Percentiles rank a stretch among this genome's conserved stretches.
These are phyloP conservation scores for Hanseniaspora nectarophila DNA, from an alignment of 805 yeast genomes.

Conservation along the genomic window DNA sequence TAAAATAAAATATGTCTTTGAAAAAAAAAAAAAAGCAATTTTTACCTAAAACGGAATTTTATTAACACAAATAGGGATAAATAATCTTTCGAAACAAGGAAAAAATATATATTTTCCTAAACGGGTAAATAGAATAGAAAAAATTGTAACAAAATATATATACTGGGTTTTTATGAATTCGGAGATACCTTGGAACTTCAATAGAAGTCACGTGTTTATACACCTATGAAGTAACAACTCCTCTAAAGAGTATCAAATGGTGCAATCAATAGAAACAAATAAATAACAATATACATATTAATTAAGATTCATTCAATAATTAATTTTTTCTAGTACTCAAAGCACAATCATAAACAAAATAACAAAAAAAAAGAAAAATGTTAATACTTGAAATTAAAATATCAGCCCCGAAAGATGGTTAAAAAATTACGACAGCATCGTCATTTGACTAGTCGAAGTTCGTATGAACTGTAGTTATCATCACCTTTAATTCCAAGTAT, in stretches of 20 bases:
- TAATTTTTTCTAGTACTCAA: too few species aligned
- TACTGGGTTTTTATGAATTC: too few species aligned
- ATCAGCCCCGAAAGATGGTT: slow-evolving; percentile 35
- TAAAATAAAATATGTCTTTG: too few species aligned
- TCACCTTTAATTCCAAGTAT: slow-evolving; percentile 21
- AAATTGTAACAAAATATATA: too few species aligned
- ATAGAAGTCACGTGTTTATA: background rate
- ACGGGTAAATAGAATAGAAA: too few species aligned
- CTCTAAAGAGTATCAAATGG: background rate
- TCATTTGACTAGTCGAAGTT: slow-evolving; percentile 29
- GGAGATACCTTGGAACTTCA: too few species aligned
- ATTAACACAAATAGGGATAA: too few species aligned
- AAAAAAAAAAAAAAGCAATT: background rate
- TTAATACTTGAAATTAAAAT: background rate
- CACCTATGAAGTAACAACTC: background rate
- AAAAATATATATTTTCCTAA: too few species aligned
- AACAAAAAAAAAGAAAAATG: background rate
- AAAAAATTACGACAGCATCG: slow-evolving; percentile 30
- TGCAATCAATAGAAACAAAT: background rate
- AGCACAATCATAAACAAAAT: too few species aligned
- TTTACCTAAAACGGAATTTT: too few species aligned
- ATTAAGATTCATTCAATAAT: background rate
- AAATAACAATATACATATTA: slow-evolving; percentile 9
- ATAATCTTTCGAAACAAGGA: too few species aligned
- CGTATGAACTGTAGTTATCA: slow-evolving; percentile 29